Base-by-base conservation (phyloP, 2,329 filamentous ascomycete species). In the Cadophora gregata region DNA sequence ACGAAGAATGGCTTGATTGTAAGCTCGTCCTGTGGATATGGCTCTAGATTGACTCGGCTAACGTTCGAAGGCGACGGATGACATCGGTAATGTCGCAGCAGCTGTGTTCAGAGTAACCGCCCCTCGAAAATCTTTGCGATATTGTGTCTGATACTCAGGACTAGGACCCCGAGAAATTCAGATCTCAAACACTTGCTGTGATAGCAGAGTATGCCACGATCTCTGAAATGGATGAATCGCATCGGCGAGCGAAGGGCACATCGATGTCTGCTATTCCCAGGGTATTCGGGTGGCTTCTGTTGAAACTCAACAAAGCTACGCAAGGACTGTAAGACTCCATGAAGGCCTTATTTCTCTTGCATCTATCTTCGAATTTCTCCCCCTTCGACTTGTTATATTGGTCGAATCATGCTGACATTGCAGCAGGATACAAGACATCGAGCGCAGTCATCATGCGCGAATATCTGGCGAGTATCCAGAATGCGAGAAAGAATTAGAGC, bases 81-180 rank as follows among this genome's bases (percentile, higher is more conserved):
- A 72, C 50, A 71, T 72, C 55, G 71, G 71, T 12, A 67, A 69
- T 45, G 68, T 72, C 4, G 69, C 65, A 31, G 71, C 69, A 12
- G 65, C 65, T 47, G 67, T 72, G 7, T 71, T 72, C 50, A 59
- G 48, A 31, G 71, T 70, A 25, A 61, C 8, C n/a, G 25, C 50
- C 9, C 6, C 25, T 27, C 14, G 29, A 6, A 21, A 36, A 4
- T 21, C 24, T n/a, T n/a, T n/a, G n/a, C n/a, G n/a, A n/a, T n/a
- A n/a, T n/a, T n/a, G n/a, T n/a, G n/a, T n/a, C n/a, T n/a, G n/a
- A n/a, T n/a, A n/a, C n/a, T n/a, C n/a, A n/a, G n/a, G n/a, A n/a
- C n/a, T 45, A 72, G 71, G 65, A 71, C 36, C 65, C 50, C 12
- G 63, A 67, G 36, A 70, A 63, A 48, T 71, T 66, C 25, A 60